Percentiles rank a stretch among this genome's conserved stretches.
These are phyloP conservation scores for Pseudognaphalium luteoalbum DNA, from an alignment of 129 eudicot species.

Conservation along the genomic window DNA sequence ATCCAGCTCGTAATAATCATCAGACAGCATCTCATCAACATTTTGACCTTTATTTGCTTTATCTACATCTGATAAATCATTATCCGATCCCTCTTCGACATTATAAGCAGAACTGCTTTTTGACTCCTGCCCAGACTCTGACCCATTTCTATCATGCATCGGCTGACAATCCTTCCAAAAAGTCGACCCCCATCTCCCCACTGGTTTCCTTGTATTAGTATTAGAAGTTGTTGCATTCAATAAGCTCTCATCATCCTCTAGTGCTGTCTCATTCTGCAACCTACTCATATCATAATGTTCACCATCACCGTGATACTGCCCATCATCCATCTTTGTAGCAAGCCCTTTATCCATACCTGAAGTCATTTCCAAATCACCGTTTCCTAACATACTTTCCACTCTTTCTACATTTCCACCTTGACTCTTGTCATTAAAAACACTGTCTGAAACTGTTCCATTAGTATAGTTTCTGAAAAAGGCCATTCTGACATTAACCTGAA, in stretches of 20 bases:
- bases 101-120: constrained; percentile 76
- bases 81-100: constrained; percentile 54
- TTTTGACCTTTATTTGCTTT: constrained; percentile 47
- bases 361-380: constrained; percentile 41
- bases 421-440: constrained; percentile 52
- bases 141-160: constrained; percentile 38
- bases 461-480: constrained; percentile 67
- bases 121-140: constrained; percentile 76
- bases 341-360: constrained; percentile 51
- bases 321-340: constrained; percentile 46
- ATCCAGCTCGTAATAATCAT: constrained; percentile 94
- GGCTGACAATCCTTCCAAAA: constrained; percentile 87
- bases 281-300: constrained; percentile 6
- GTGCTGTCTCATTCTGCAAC: constrained; percentile 35
- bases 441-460: constrained; percentile 49
- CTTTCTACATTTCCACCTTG: constrained; percentile 36
- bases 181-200: constrained; percentile 79
- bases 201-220: constrained; percentile 35
- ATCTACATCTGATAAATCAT: constrained; percentile 48
- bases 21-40: constrained; percentile 88
- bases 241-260: constrained; percentile 33
- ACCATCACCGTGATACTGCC: neutral
- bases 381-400: constrained; percentile 34
- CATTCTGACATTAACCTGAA: constrained; percentile 47
- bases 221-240: constrained; percentile 30